phyloP scores from a whole-genome alignment of 805 yeast genomes.

The Myxozyma geophila region DNA sequence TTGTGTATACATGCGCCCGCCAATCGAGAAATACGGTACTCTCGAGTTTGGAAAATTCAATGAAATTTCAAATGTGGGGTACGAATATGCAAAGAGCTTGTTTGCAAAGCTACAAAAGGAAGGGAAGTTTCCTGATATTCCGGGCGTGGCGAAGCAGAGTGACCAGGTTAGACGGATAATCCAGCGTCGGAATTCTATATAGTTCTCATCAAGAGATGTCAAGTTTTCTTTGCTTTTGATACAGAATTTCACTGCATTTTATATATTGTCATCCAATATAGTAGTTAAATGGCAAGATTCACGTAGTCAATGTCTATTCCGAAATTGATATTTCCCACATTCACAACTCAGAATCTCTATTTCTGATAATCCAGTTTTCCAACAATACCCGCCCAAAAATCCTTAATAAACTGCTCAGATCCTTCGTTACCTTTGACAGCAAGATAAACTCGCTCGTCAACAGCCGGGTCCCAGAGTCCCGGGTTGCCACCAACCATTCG shows the following conservation, averaged over 20 bases:
- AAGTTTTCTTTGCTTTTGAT: neutral
- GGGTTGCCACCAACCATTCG: slow-evolving; percentile 58
- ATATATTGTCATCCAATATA: too few relatives aligned
- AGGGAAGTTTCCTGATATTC: slow-evolving; percentile 64
- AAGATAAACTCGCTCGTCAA: slow-evolving; percentile 59
- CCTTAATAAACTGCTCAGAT: slow-evolving; percentile 53
- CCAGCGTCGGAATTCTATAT: slow-evolving; percentile 35
- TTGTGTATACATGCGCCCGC: slow-evolving; percentile 87
- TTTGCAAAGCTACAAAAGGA: slow-evolving; percentile 57
- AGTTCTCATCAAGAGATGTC: neutral
- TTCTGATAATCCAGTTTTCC: slow-evolving; percentile 52
- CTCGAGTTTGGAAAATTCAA: slow-evolving; percentile 90
- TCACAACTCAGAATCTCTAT: too few relatives aligned
- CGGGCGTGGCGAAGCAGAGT: slow-evolving; percentile 50
- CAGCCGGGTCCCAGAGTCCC: slow-evolving; percentile 54
- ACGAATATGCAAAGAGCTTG: slow-evolving; percentile 66
- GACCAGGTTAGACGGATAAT: slow-evolving; percentile 12
- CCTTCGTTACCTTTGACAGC: slow-evolving; percentile 61
- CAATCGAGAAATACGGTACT: slow-evolving; percentile 89
- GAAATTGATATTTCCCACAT: too few relatives aligned
- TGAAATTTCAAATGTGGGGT: slow-evolving; percentile 69
- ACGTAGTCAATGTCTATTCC: too few relatives aligned
- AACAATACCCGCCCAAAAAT: slow-evolving; percentile 56
- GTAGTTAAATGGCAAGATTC: too few relatives aligned
- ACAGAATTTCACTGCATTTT: too few relatives aligned